phyloP scores from a whole-genome alignment of 2,329 filamentous ascomycete species.

The Colletotrichum coccodes region DNA sequence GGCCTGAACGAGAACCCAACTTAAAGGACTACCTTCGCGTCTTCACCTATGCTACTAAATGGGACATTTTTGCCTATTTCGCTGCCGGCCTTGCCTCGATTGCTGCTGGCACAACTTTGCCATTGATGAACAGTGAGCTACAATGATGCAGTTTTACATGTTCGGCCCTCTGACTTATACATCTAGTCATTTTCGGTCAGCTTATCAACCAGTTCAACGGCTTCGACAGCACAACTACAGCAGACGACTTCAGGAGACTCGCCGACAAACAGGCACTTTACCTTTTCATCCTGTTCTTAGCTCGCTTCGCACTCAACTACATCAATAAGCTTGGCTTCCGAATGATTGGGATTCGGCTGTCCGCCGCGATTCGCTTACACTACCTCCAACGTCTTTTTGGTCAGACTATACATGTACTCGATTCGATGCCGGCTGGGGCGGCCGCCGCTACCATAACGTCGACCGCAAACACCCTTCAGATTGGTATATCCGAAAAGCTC shows the following conservation, averaged over 20 bases:
- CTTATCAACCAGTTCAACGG: slow-evolving; percentile 59
- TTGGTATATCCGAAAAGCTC: slow-evolving; percentile 73
- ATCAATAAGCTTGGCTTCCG: slow-evolving; percentile 70
- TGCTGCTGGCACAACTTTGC: slow-evolving; percentile 64
- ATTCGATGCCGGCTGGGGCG: slow-evolving; percentile 71
- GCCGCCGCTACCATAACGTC: slow-evolving; percentile 72
- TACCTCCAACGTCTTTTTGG: slow-evolving; percentile 73
- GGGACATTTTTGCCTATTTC: slow-evolving; percentile 61
- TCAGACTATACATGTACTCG: slow-evolving; percentile 75
- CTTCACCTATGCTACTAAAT: slow-evolving; percentile 64
- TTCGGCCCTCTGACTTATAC: not conserved
- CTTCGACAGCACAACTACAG: slow-evolving; percentile 36
- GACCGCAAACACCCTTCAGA: slow-evolving; percentile 71
- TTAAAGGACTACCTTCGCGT: slow-evolving; percentile 60
- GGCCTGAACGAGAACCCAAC: slow-evolving; percentile 55
- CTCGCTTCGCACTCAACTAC: slow-evolving; percentile 71
- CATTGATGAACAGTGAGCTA: slow-evolving; percentile 64
- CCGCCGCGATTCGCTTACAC: slow-evolving; percentile 69
- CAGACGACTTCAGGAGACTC: slow-evolving; percentile 49
- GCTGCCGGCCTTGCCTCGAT: slow-evolving; percentile 59
- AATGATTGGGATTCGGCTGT: slow-evolving; percentile 70
- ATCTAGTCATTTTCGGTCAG: slow-evolving; percentile 40
- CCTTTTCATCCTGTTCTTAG: slow-evolving; percentile 77
- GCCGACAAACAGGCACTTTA: slow-evolving; percentile 66
- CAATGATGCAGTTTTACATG: slow-evolving; percentile 53